Evolutionary conservation across 2,329 filamentous ascomycete genomes (phyloP).

Genomic region (Zymoseptoria crescenta): DNA sequence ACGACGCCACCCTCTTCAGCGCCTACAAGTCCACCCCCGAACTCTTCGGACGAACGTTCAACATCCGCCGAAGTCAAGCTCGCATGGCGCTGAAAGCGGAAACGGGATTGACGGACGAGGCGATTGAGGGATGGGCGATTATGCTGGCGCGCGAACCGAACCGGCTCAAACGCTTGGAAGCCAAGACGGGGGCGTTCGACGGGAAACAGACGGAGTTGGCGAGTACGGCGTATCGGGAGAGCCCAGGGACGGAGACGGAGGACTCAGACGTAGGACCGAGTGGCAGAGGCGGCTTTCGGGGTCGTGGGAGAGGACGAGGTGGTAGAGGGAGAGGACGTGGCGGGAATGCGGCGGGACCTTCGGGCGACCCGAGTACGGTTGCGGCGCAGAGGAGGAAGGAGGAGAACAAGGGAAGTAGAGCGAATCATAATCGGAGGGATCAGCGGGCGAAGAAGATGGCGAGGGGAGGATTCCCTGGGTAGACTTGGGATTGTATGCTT

Average conservation of each 20-base stretch:
- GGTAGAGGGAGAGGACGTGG: slow-evolving; percentile 34
- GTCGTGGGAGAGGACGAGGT: slow-evolving; percentile 47
- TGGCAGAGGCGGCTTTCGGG: slow-evolving; percentile 35
- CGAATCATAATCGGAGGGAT: slow-evolving; percentile 81
- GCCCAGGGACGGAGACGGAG: slow-evolving; percentile 49
- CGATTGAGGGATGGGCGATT: slow-evolving; percentile 86
- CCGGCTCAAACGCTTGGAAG: slow-evolving; percentile 61
- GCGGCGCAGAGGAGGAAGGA: slow-evolving; percentile 68
- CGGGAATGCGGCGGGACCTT: slow-evolving; percentile 54
- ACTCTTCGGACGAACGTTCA: slow-evolving; percentile 63
- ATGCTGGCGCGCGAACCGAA: slow-evolving; percentile 71
- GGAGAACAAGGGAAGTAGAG: slow-evolving; percentile 61
- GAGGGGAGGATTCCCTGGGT: slow-evolving; percentile 45
- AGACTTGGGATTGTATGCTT: not conserved
- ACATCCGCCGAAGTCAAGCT: slow-evolving; percentile 56
- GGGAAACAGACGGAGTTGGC: slow-evolving; percentile 59
- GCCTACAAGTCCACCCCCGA: slow-evolving; percentile 58
- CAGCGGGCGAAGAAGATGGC: slow-evolving; percentile 56
- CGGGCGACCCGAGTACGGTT: slow-evolving; percentile 64
- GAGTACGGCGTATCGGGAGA: slow-evolving; percentile 56
- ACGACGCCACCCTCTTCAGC: slow-evolving; percentile 66
- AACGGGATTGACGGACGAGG: slow-evolving; percentile 86
- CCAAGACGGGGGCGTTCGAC: slow-evolving; percentile 57
- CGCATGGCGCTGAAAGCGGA: slow-evolving; percentile 61
- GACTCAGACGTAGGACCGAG: slow-evolving; percentile 43